These are phyloP conservation scores for Penicillium roqueforti DNA, from an alignment of 495 filamentous ascomycete species.

Conservation along the genomic window DNA sequence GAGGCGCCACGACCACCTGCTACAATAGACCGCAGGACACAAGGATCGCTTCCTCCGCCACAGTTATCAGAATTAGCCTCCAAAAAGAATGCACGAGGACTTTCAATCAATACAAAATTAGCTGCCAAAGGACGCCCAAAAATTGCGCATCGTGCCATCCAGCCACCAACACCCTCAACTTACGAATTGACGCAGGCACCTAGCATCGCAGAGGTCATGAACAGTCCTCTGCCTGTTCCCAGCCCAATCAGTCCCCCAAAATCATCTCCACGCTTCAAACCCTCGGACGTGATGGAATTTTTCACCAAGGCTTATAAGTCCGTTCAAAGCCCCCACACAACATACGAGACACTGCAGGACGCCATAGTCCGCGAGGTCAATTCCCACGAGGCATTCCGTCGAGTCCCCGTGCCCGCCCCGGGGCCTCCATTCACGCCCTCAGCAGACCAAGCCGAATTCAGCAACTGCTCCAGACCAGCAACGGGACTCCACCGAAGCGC, in stretches of 20 bases:
- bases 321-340: constrained; percentile 32
- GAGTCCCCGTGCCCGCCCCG: constrained; percentile 32
- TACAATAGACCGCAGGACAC: constrained; percentile 10
- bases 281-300: constrained; percentile 43
- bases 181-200: constrained; percentile 26
- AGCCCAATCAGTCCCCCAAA: constrained; percentile 19
- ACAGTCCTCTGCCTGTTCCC: constrained; percentile 34
- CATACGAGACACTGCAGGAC: constrained; percentile 45
- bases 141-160: constrained; percentile 39
- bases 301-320: constrained; percentile 40
- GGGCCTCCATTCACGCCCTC: constrained; percentile 40
- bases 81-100: constrained; percentile 41
- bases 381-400: constrained; percentile 45
- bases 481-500: constrained; percentile 18
- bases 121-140: constrained; percentile 31
- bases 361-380: constrained; percentile 48
- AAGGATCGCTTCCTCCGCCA: constrained; percentile 16
- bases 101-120: constrained; percentile 42
- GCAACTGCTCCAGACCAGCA: constrained; percentile 1
- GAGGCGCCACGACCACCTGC: constrained; percentile 10
- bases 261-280: constrained; percentile 28
- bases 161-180: constrained; percentile 38
- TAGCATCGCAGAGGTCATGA: constrained; percentile 47
- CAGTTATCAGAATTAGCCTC: constrained; percentile 18
- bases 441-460: constrained; percentile 23